These are phyloP conservation scores for Actinomortierella ambigua DNA, from an alignment of 371 early-diverging fungal species.

Conservation along the genomic window DNA sequence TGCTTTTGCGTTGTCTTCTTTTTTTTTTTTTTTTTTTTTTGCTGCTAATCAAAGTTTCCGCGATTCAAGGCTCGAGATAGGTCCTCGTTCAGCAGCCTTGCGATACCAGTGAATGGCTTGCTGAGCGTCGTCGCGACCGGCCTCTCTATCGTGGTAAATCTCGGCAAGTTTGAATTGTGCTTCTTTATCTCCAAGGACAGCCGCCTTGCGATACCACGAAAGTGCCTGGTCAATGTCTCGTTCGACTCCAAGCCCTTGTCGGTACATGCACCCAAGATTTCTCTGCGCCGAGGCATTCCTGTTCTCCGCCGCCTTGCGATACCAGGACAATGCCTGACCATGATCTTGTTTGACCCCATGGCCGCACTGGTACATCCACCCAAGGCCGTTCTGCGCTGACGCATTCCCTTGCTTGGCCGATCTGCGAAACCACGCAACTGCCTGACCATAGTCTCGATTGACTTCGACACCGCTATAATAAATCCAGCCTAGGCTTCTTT, in stretches of 20 bases:
- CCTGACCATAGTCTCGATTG: conserved; percentile 55
- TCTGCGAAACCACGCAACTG: conserved; percentile 71
- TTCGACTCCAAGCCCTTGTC: conserved; percentile 66
- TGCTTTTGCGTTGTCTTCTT: too few relatives aligned
- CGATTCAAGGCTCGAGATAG: too few relatives aligned
- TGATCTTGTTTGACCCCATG: conserved; percentile 68
- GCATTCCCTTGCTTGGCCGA: conserved; percentile 76
- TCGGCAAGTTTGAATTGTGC: conserved; percentile 78
- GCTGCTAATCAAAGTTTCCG: too few relatives aligned
- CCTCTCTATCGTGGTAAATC: conserved; percentile 81
- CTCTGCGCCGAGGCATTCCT: conserved; percentile 78
- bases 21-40: too few relatives aligned
- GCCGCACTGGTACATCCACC: conserved; percentile 81
- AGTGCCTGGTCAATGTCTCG: conserved; percentile 58
- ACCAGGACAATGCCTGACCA: conserved; percentile 69
- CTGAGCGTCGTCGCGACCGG: conserved; percentile 63
- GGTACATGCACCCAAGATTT: conserved; percentile 78
- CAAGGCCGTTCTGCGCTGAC: conserved; percentile 79
- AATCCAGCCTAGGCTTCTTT: conserved; percentile 77
- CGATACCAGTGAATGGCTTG: conserved; percentile 72
- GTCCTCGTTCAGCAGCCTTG: conserved; percentile 60
- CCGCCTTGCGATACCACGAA: conserved; percentile 54
- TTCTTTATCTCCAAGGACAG: conserved; percentile 61
- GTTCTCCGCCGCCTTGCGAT: conserved; percentile 68
- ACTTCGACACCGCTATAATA: conserved; percentile 83